Evolutionary conservation across 345 rosid genomes (phyloP).

Genomic region (Abelmoschus esculentus): DNA sequence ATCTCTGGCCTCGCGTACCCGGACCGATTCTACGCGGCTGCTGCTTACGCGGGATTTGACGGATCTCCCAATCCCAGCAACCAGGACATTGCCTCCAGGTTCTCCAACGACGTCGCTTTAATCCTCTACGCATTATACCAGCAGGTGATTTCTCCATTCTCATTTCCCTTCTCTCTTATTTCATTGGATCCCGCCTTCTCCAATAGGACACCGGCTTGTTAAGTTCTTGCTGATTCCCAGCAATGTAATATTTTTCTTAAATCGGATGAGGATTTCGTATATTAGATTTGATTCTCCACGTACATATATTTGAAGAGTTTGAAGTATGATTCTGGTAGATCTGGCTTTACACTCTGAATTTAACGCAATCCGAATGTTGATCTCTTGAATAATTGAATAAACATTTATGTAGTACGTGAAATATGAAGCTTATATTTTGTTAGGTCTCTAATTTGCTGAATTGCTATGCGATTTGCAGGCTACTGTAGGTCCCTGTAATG

Average conservation of each 20-base stretch:
- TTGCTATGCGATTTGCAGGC: conserved; percentile 58
- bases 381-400: neutral
- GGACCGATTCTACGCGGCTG: conserved; percentile 91
- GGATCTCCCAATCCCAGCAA: conserved; percentile 64
- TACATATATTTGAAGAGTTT: conserved; percentile 5
- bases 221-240: neutral
- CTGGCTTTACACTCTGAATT: conserved; percentile 13
- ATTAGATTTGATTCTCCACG: neutral
- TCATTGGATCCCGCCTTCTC: conserved; percentile 21
- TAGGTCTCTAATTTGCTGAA: conserved; percentile 13
- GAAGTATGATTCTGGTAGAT: conserved; percentile 22
- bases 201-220: neutral
- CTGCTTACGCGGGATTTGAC: conserved; percentile 75
- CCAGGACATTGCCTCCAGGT: conserved; percentile 57
- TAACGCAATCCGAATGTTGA: conserved; percentile 4
- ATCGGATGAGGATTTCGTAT: neutral
- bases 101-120: conserved; percentile 68
- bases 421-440: conserved; percentile 7
- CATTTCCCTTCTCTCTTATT: neutral
- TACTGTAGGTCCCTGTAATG: conserved; percentile 83
- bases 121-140: conserved; percentile 83
- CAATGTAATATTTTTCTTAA: neutral
- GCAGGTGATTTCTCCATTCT: conserved; percentile 43
- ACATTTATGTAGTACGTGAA: conserved; percentile 3
- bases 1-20: conserved; percentile 97